Percentiles rank a stretch among this genome's conserved stretches.
Evolutionary conservation across 331 rosid species (phyloP).

Genomic region (Rhamnella rubrinervis): DNA sequence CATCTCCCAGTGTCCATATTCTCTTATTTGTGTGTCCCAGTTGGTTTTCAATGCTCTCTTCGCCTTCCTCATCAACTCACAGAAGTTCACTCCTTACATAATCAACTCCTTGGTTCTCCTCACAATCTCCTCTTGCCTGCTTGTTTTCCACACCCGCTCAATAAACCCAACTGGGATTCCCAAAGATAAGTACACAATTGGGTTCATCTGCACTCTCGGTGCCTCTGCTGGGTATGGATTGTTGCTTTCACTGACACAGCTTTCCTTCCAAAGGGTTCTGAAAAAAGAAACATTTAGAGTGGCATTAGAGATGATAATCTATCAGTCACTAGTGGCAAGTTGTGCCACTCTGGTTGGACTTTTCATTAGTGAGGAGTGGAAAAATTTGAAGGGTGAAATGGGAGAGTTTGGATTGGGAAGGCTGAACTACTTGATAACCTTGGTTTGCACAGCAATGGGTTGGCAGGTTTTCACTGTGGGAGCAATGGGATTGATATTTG

Average conservation of each 20-base stretch:
- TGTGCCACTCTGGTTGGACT: constrained; percentile 45
- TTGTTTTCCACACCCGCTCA: constrained; percentile 45
- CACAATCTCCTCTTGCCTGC: constrained; percentile 62
- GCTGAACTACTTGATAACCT: constrained; percentile 44
- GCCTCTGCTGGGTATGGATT: constrained; percentile 59
- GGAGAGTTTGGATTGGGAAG: constrained; percentile 49
- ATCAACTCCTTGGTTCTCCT: constrained; percentile 58
- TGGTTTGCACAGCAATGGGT: constrained; percentile 48
- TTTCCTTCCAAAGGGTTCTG: constrained; percentile 39
- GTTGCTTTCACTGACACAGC: constrained; percentile 43
- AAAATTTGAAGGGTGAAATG: constrained; percentile 50
- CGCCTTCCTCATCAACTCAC: constrained; percentile 56
- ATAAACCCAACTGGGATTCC: constrained; percentile 21
- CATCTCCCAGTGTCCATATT: constrained; percentile 61
- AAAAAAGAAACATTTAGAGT: constrained; percentile 36
- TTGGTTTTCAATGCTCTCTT: constrained; percentile 65
- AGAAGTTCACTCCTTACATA: constrained; percentile 56
- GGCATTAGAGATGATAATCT: constrained; percentile 48
- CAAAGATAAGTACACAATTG: constrained; percentile 41
- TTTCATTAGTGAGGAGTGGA: constrained; percentile 64
- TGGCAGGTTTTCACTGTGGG: constrained; percentile 56
- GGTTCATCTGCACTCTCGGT: constrained; percentile 47
- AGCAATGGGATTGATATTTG: constrained; percentile 55
- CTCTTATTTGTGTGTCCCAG: constrained; percentile 51
- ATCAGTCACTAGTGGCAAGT: constrained; percentile 31